Evolutionary conservation across 2,329 filamentous ascomycete genomes (phyloP), one percentile per base, ranked within the genome.

Genomic region (Coniochaeta sp.): DNA sequence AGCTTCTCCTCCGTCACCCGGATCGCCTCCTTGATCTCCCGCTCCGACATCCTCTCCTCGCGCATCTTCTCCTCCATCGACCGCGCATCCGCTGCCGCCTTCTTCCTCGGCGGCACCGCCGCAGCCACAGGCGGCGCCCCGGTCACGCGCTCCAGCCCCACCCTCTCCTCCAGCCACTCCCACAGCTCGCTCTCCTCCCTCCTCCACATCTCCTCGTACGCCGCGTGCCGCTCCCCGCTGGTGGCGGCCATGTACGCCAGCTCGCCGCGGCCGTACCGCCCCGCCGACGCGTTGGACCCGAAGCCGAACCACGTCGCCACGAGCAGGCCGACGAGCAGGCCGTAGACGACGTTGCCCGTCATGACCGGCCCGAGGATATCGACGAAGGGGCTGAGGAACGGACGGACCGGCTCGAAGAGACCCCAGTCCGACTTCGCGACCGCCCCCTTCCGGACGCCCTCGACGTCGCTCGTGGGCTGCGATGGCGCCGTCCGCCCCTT

Each of bases 131-230:
- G 14, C 54, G 54, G 30, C 58, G 67, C 74, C 59, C 76, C 79
- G 65, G 72, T 75, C 64, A 82, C 74, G 61, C 77, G 78, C 60
- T 91, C 88, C 70, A 95, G 77, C 2, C 91, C 89, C 1, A 91
- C 87, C 19, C 93, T 83, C 67, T 96, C 90, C 72, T 97, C 93
- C 4, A 97, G 77, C 93, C 93, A 97, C 61, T 90, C 88, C 93
- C 93, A 97, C 10, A 97, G 77, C 67, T 95, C 91, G 65, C 85
- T 91, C 71, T 97, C 93, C 72, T 97, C 91, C 44, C 85, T 80
- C 38, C 86, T 82, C 93, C 93, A 99, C 69, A 98, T 89, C 74
- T 96, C 90, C 66, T 98, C 93, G 71, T 97, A 98, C 0, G 90
- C 91, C 2, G 89, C 86, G 17, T 92, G 76, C 6, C 92, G 84